Conservation (phyloP, 2,329 filamentous ascomycete species). For the Colletotrichum sp. region DNA sequence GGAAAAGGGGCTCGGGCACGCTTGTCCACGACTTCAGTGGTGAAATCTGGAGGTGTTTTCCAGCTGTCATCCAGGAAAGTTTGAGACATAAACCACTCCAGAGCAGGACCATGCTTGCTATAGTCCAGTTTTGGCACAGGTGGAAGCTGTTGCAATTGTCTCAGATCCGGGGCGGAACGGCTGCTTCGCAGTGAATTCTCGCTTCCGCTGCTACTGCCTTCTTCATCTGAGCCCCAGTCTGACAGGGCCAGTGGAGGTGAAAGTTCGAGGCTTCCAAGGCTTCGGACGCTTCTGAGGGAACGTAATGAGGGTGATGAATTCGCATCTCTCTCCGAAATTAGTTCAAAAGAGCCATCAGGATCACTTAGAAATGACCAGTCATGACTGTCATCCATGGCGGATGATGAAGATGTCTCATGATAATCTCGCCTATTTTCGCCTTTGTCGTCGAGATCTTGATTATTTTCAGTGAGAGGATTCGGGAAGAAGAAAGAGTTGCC, state of each 20-base stretch:
- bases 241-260: background rate
- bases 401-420: background rate
- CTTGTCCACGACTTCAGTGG: background rate
- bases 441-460: background rate
- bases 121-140: background rate
- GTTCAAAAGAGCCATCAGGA: background rate
- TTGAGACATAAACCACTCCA: background rate
- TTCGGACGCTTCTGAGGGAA: background rate
- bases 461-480: background rate
- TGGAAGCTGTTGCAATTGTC: background rate
- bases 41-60: background rate
- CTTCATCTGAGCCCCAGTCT: background rate
- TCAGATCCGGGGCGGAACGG: background rate
- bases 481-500: background rate
- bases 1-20: background rate
- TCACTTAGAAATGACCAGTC: background rate
- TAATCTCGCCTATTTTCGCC: background rate
- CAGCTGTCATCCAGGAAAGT: background rate
- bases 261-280: background rate
- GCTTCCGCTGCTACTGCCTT: background rate
- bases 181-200: background rate
- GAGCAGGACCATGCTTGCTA: background rate
- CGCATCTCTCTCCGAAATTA: background rate
- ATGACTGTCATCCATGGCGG: background rate
- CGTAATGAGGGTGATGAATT: background rate